These are phyloP conservation scores for Begonia fuchsioides DNA, from an alignment of 306 rosid species.

Conservation along the genomic window DNA sequence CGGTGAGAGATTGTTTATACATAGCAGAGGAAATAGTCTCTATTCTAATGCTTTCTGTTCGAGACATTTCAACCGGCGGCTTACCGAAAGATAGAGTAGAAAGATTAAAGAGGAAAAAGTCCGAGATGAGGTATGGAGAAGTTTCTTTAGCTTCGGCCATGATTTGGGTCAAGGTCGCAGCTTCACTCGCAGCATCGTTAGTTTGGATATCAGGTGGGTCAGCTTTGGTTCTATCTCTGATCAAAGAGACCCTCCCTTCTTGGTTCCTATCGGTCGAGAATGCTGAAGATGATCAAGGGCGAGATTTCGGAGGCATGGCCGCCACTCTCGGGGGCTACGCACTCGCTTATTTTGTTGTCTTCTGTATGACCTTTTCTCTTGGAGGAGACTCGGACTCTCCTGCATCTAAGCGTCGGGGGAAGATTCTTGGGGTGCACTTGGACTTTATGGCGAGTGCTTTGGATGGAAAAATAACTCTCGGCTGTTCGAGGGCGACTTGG, in stretches of 20 bases:
- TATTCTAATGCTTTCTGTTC: constrained; percentile 54
- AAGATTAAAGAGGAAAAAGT: constrained; percentile 43
- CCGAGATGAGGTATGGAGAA: constrained; percentile 52
- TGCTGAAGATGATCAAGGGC: constrained; percentile 29
- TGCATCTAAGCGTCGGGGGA: constrained; percentile 37
- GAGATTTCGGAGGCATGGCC: constrained; percentile 44
- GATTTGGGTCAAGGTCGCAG: constrained; percentile 65
- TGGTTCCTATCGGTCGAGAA: constrained; percentile 51
- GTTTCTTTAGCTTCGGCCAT: constrained; percentile 59
- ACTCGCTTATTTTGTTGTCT: constrained; percentile 60
- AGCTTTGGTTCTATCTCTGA: constrained; percentile 47
- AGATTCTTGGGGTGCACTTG: constrained; percentile 42
- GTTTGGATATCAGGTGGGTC: constrained; percentile 82
- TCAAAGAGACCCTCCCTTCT: constrained; percentile 64
- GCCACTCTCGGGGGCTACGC: constrained; percentile 68
- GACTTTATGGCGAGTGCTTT: constrained; percentile 57
- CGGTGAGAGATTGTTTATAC: constrained; percentile 52
- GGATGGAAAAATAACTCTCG: constrained; percentile 36
- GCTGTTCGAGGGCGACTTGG: constrained; percentile 59
- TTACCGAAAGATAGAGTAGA: constrained; percentile 33
- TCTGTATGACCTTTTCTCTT: constrained; percentile 66
- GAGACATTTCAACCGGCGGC: constrained; percentile 53
- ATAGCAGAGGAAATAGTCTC: constrained; percentile 62
- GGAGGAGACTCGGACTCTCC: constrained; percentile 38
- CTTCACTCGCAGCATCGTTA: constrained; percentile 71